Percentiles rank a stretch among this genome's conserved stretches.
phyloP scores from a whole-genome alignment of 371 early-diverging fungal genomes.

The Zychaea mexicana region DNA sequence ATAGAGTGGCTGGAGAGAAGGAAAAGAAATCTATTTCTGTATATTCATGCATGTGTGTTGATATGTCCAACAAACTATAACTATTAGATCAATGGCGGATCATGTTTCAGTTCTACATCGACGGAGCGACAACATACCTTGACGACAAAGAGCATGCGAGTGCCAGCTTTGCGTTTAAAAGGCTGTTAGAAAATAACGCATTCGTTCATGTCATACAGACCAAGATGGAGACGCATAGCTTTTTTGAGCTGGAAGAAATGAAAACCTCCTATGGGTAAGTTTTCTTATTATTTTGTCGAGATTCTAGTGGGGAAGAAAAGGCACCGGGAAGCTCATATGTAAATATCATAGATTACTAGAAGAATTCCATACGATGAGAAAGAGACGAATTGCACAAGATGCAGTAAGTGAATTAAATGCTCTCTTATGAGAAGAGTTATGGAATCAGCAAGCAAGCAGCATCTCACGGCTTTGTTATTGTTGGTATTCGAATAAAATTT shows the following conservation, averaged over 20 bases:
- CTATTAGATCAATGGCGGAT: not conserved
- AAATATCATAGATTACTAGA: not conserved
- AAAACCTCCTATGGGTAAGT: not conserved
- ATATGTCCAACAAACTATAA: not conserved
- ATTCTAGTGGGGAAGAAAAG: not conserved
- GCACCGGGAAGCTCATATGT: not conserved
- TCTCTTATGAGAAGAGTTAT: too few species aligned
- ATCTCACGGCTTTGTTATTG: not conserved
- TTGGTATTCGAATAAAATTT: not conserved
- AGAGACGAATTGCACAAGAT: not conserved
- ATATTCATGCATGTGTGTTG: not conserved
- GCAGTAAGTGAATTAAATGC: conserved; percentile 2
- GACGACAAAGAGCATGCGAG: not conserved
- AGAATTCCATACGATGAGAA: not conserved
- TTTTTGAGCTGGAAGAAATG: conserved; percentile 2
- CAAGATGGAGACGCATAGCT: not conserved
- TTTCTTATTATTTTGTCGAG: not conserved
- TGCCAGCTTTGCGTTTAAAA: conserved; percentile 5
- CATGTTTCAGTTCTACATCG: not conserved
- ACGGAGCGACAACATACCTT: not conserved
- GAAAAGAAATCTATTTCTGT: not conserved
- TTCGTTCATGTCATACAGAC: conserved; percentile 6
- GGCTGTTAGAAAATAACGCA: not conserved
- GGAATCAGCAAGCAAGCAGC: too few species aligned
- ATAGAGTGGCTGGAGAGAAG: not conserved